Conservation (phyloP, 2,329 filamentous ascomycete species). For the Xylariomycetidae sp. region DNA sequence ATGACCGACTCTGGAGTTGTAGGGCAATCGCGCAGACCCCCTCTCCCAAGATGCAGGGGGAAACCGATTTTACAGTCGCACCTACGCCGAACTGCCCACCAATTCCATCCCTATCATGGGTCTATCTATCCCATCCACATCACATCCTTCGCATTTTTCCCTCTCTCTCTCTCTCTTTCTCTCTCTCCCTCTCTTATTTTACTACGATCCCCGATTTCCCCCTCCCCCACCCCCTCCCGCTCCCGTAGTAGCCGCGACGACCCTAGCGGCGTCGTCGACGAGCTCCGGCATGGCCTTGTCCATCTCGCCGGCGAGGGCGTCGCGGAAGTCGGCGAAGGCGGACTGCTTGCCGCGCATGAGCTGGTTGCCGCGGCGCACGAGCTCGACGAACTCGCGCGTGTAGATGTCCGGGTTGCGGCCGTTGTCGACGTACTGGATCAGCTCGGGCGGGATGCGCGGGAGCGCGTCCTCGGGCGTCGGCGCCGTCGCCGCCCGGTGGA, state of each 20-base stretch:
- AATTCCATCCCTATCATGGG: too few species aligned
- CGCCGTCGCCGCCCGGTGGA: constrained; percentile 39
- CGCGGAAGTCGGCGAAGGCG: constrained; percentile 57
- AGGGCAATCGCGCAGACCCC: too few species aligned
- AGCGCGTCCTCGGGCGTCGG: constrained; percentile 32
- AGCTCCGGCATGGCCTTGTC: constrained; percentile 55
- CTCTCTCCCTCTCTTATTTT: too few species aligned
- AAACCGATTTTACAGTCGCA: too few species aligned
- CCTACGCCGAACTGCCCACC: too few species aligned
- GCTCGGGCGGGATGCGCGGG: constrained; percentile 54
- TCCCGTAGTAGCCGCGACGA: constrained; percentile 45
- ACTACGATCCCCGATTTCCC: too few species aligned
- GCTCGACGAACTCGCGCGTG: constrained; percentile 69
- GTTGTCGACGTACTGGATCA: constrained; percentile 65
- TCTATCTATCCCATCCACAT: too few species aligned
- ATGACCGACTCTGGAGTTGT: too few species aligned
- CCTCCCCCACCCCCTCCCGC: constrained; percentile 6
- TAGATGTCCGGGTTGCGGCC: constrained; percentile 71
- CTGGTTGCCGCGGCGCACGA: constrained; percentile 62
- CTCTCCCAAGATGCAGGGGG: too few species aligned
- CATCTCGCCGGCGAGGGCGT: constrained; percentile 58
- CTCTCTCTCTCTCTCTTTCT: too few species aligned
- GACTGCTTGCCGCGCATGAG: constrained; percentile 59
- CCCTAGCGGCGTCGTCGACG: constrained; percentile 44
- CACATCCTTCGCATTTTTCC: too few species aligned